phyloP scores from a whole-genome alignment of 805 yeast species.

The Candida chilensis region DNA sequence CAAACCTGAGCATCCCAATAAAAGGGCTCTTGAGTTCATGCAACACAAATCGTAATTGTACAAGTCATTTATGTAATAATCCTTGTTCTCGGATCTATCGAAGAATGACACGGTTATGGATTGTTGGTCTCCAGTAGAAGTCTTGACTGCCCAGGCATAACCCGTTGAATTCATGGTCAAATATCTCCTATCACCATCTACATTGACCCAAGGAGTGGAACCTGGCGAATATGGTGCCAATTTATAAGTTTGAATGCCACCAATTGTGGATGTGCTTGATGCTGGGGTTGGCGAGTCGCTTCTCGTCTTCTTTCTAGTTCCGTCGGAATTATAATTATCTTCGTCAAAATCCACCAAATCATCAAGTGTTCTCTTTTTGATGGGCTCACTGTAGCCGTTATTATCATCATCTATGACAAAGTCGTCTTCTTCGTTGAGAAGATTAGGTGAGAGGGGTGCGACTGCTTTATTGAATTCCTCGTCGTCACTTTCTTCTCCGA shows the following conservation, averaged over 20 bases:
- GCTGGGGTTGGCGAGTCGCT: too few species aligned
- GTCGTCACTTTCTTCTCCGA: conserved; percentile 7
- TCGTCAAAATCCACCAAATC: conserved; percentile 1
- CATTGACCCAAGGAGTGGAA: conserved; percentile 67
- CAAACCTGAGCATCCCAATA: conserved; percentile 39
- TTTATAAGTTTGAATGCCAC: conserved; percentile 12
- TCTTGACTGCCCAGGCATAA: conserved; percentile 67
- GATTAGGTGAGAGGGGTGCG: neutral
- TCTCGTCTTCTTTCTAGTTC: too few species aligned
- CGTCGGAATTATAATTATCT: too few species aligned
- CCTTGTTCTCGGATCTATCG: conserved; percentile 66
- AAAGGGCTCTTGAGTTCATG: conserved; percentile 54
- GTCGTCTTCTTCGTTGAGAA: conserved; percentile 31
- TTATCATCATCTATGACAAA: conserved; percentile 61
- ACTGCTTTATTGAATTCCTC: conserved; percentile 11
- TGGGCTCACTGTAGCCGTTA: conserved; percentile 26
- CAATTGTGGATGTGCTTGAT: neutral
- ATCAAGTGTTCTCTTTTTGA: conserved; percentile 3
- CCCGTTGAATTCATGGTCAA: conserved; percentile 76
- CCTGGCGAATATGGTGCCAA: conserved; percentile 76
- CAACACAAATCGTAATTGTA: conserved; percentile 68
- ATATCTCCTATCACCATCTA: conserved; percentile 51
- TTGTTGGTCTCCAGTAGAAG: conserved; percentile 22
- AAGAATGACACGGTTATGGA: conserved; percentile 85
- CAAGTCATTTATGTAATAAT: conserved; percentile 78